Evolutionary conservation across 176 grass and related monocot species (phyloP).

Genomic region (Rhynchospora breviuscula): DNA sequence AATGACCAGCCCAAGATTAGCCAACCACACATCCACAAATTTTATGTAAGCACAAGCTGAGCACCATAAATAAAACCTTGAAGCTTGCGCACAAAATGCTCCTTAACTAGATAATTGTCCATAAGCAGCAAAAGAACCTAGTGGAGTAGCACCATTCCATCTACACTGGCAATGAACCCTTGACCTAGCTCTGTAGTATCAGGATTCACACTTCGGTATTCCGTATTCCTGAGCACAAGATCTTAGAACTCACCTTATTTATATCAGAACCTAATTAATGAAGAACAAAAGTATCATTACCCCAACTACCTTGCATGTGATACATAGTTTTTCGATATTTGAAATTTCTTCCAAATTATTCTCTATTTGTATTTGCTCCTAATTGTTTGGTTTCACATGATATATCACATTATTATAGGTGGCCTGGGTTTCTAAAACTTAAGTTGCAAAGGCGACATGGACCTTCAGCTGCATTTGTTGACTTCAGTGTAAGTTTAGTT

Average conservation of each 20-base stretch:
- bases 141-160: background rate
- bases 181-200: background rate
- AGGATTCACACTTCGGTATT: background rate
- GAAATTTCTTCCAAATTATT: background rate
- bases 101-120: background rate
- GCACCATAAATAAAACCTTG: background rate
- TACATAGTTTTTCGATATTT: background rate
- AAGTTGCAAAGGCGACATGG: constrained; percentile 92
- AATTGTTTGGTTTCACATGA: background rate
- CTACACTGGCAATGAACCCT: background rate
- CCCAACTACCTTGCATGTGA: background rate
- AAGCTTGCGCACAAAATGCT: background rate
- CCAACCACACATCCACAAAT: background rate
- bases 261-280: background rate
- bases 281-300: background rate
- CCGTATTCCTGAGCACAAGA: background rate
- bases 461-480: constrained; percentile 88
- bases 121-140: background rate
- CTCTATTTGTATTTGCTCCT: background rate
- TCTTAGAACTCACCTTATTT: background rate
- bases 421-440: constrained; percentile 65
- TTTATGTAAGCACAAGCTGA: background rate
- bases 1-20: background rate
- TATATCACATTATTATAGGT: constrained; percentile 37
- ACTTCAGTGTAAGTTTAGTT: constrained; percentile 61